phyloP scores from a whole-genome alignment of 352 stramenopile genomes.

The Pythium folliculosum region DNA sequence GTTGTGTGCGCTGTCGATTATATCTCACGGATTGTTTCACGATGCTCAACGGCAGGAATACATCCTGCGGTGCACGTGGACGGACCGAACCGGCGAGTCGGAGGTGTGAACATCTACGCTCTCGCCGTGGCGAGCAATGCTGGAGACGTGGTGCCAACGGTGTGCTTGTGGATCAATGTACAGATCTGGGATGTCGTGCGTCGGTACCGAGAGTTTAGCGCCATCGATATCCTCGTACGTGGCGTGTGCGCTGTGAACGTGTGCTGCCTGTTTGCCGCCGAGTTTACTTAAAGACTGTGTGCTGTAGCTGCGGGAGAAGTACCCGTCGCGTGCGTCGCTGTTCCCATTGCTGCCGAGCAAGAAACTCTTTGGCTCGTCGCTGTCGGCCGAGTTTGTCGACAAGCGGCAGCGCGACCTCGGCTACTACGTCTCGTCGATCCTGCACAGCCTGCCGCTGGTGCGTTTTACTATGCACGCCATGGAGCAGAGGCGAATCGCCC shows the following conservation, averaged over 20 bases:
- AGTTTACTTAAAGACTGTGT: no score
- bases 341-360: constrained; percentile 85
- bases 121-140: not conserved
- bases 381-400: constrained; percentile 85
- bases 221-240: constrained; percentile 80
- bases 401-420: constrained; percentile 86
- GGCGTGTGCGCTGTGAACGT: no score
- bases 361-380: constrained; percentile 85
- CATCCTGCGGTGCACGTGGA: constrained; percentile 79
- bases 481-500: no score
- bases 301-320: constrained; percentile 79
- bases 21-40: not conserved
- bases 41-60: constrained; percentile 55
- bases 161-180: not conserved
- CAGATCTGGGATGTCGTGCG: constrained; percentile 84
- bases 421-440: constrained; percentile 85
- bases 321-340: constrained; percentile 66
- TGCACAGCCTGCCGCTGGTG: constrained; percentile 79
- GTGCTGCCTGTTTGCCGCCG: no score
- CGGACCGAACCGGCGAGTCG: constrained; percentile 22
- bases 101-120: constrained; percentile 6
- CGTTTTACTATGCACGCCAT: not conserved
- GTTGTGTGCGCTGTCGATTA: not conserved
- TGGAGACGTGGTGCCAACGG: not conserved
- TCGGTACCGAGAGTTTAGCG: constrained; percentile 85